Conservation (phyloP, 2,329 filamentous ascomycete species). For the Colletotrichum graminicola region DNA sequence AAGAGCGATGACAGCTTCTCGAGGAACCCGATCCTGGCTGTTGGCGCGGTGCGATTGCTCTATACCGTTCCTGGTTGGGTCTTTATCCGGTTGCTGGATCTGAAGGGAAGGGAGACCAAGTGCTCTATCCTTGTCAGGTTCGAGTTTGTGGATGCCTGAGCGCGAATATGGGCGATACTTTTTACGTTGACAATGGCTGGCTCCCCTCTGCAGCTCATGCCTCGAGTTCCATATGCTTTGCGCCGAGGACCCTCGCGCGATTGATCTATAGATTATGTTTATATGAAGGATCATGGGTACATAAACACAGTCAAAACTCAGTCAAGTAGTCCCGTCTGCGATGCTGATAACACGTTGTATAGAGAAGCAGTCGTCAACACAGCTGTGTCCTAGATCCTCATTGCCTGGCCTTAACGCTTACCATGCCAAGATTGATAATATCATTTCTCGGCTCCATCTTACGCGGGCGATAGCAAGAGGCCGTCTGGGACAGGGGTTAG, state of each 20-base stretch:
- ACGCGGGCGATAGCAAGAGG: neutral
- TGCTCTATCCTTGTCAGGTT: constrained; percentile 73
- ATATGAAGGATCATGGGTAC: neutral
- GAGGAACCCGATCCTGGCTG: constrained; percentile 71
- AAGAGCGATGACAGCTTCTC: constrained; percentile 76
- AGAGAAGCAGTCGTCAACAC: neutral
- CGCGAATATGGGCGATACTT: neutral
- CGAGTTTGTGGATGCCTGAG: constrained; percentile 60
- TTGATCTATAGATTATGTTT: neutral
- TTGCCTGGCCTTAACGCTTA: neutral
- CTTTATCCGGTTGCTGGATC: constrained; percentile 74
- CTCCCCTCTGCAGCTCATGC: neutral
- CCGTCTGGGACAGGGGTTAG: neutral
- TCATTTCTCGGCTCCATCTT: neutral
- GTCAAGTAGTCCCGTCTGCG: neutral
- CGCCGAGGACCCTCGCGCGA: neutral
- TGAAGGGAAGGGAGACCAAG: constrained; percentile 73
- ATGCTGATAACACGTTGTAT: no score
- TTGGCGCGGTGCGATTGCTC: constrained; percentile 69
- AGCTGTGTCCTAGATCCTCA: neutral
- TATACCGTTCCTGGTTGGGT: constrained; percentile 71
- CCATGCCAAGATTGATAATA: neutral
- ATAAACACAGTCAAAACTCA: neutral
- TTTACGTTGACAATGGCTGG: neutral
- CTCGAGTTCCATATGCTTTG: neutral